phyloP scores from a whole-genome alignment of 768 basidiomycete genomes.

The Epithele typhae region DNA sequence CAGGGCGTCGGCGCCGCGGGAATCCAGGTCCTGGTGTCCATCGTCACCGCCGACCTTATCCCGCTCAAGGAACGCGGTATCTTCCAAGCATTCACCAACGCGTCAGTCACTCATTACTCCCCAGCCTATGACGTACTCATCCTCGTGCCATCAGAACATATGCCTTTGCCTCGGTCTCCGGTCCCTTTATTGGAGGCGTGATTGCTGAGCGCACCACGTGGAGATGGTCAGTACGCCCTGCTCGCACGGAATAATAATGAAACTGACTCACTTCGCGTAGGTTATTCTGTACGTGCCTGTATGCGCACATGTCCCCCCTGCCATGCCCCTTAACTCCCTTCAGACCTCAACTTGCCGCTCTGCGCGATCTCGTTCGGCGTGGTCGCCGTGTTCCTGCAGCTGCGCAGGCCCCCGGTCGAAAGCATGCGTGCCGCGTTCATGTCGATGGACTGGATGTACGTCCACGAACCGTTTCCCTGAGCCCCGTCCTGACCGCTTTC shows the following conservation, averaged over 20 bases:
- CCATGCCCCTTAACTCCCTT: not conserved
- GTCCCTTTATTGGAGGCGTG: conserved; percentile 28
- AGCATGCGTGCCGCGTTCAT: conserved; percentile 18
- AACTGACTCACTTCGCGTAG: too few relatives aligned
- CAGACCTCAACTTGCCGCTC: conserved; percentile 15
- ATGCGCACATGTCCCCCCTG: too few relatives aligned
- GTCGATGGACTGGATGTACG: conserved; percentile 36
- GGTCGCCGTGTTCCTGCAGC: conserved; percentile 5
- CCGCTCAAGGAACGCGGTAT: conserved; percentile 31
- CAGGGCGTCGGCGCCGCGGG: conserved; percentile 23
- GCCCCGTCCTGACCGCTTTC: not conserved
- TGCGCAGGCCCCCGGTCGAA: conserved; percentile 18
- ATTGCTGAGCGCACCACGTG: conserved; percentile 11
- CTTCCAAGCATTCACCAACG: conserved; percentile 6
- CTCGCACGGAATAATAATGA: too few relatives aligned
- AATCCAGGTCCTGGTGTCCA: conserved; percentile 19
- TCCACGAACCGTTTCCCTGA: not conserved
- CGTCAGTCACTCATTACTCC: conserved; percentile 3
- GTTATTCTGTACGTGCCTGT: conserved; percentile 12
- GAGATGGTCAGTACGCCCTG: too few relatives aligned
- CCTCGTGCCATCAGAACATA: conserved; percentile 9
- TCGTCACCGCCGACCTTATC: conserved; percentile 22
- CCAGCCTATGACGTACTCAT: too few relatives aligned
- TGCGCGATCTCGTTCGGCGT: conserved; percentile 7
- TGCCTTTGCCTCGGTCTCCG: conserved; percentile 10